Base-by-base conservation (phyloP, 2,329 filamentous ascomycete genomes). In the Arachnopeziza araneosa region DNA sequence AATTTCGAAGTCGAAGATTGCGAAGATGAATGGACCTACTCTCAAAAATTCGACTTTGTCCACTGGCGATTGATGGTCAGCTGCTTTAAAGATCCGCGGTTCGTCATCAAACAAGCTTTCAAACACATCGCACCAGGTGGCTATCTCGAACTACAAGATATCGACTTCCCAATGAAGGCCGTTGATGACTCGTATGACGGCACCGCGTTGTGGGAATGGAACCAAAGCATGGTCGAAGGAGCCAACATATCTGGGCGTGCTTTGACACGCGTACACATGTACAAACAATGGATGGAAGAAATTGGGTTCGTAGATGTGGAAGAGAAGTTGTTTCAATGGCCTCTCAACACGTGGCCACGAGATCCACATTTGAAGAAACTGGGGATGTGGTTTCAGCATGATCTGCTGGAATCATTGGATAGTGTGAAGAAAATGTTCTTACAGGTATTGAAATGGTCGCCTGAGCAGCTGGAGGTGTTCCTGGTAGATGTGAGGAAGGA, bases 401-500 rank as follows among this genome's bases (percentile, higher is more conserved):
- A 64, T 55, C 26, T 62, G 48, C 24, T 54, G 10, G 30, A 54
- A 17, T 63, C 61, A 1, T 44, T 66, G 17, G 36, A 55, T 7
- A 60, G 21, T 8, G 57, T 63, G 21, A 61, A 55, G 53, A 62
- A 60, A n/a, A 24, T 61, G n/a, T 60, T 66, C n/a, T 64, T 61
- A 21, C 50, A 60, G n/a, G 63, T 50, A 21, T 50, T 64, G 48
- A 56, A 58, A 3, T 66, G 65, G 65, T 53, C 48, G 8, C 56
- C 50, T 3, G 60, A 60, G 10, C 44, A 63, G 49, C 48, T 59
- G 17, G 64, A 66, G 51, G 64, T 69, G 2, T 67, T 75, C 21
- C 61, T 75, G 23, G 66, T 66, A 21, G 66, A 72, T 21, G 68
- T 73, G 1, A 65, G 72, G 30, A 68, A 67, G 24, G 72, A 75